phyloP scores from a whole-genome alignment of 2,329 filamentous ascomycete species.

The Trichoderma aggressivum region DNA sequence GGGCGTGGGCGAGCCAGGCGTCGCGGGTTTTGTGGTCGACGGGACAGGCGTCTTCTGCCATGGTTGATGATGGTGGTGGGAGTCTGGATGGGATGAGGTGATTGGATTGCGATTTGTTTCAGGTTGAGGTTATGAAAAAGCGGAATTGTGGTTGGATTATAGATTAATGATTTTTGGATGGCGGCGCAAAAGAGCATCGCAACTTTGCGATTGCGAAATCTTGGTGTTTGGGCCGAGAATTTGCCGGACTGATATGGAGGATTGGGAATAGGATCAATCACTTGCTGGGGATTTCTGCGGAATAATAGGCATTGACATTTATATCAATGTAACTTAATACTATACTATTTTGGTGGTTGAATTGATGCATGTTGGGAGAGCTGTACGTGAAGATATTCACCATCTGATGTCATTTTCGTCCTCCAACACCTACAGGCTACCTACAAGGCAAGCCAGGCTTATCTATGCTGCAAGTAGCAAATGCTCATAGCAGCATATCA shows the following conservation, averaged over 20 bases:
- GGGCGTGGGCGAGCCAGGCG: slow-evolving; percentile 75
- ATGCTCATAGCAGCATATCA: background rate
- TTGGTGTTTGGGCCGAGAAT: slow-evolving; percentile 18
- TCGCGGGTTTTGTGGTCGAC: slow-evolving; percentile 88
- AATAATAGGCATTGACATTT: background rate
- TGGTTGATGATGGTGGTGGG: slow-evolving; percentile 10
- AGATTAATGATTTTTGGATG: slow-evolving; percentile 5
- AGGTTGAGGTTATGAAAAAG: background rate
- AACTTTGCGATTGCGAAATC: slow-evolving; percentile 17
- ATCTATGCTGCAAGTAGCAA: background rate
- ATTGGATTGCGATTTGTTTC: background rate
- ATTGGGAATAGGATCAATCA: background rate
- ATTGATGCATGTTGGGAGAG: background rate
- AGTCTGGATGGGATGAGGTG: accelerated
- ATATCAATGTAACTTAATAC: background rate
- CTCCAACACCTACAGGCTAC: too few species aligned
- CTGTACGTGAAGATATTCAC: background rate
- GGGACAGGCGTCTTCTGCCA: slow-evolving; percentile 58
- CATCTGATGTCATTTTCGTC: background rate
- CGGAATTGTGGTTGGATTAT: background rate
- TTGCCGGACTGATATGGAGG: slow-evolving; percentile 1
- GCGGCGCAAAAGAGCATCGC: background rate
- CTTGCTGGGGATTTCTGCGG: background rate
- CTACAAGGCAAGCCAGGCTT: background rate
- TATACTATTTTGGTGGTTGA: too few species aligned